Base-by-base conservation (phyloP, 306 rosid genomes). In the Macrotyloma uniflorum region DNA sequence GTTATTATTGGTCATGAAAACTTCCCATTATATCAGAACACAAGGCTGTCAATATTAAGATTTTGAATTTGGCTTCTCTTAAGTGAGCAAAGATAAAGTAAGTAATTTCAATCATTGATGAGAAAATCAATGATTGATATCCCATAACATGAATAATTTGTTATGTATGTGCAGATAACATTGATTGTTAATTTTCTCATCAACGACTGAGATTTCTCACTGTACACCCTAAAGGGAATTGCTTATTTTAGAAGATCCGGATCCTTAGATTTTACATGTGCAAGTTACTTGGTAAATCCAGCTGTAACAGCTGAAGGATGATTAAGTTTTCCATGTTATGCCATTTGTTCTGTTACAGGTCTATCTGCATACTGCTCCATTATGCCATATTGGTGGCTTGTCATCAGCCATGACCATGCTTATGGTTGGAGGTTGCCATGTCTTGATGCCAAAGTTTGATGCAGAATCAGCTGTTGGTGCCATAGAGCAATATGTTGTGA, bases 341-440 rank as follows among this genome's bases (percentile, higher is more conserved):
- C 30, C 61, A 61, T 46, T 72, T 78, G 76, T n/a, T 68, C 19
- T 75, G 26, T 70, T 32, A 85, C 88, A 91, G 96, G 87, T 92
- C 26, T 95, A 92, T 84, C 86, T 95, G 84, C 97, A 92, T 76
- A 88, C 95, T 30, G 93, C 98, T 78, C 98, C 98, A 67, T 72
- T 95, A 70, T 92, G 98, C 83, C 98, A 92, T 72, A 91, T 92
- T 64, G 97, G 96, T 81, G 98, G 98, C 33, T 78, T 95, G 84
- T 92, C 98, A 78, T 91, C 98, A 18, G 93, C 98, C 69, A 40
- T 95, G 88, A 83, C 98, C 63, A 79, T 91, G 91, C 90, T 92
- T 43, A 86, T 92, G 91, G 85, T 83, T 63, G 98, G 96, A 73
- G 97, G 92, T 74, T 80, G 93, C 82, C 97, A 95, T 87, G 88